These are phyloP conservation scores for Botrytis fabae DNA, from an alignment of 2,329 filamentous ascomycete species.

Conservation along the genomic window DNA sequence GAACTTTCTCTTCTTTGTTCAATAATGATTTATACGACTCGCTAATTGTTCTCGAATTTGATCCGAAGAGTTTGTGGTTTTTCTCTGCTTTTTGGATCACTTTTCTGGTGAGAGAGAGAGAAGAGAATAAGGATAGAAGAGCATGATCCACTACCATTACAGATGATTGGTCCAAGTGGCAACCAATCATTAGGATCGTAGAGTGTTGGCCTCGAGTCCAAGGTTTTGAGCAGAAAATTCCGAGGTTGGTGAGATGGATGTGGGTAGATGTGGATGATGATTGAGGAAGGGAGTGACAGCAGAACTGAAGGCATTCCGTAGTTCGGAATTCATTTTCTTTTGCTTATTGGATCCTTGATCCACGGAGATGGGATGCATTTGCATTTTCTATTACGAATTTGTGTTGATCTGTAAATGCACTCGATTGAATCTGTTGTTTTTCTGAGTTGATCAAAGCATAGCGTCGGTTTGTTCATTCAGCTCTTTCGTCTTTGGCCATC, in stretches of 20 bases:
- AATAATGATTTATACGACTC: background rate
- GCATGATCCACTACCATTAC: background rate
- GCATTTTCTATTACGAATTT: constrained; percentile 15
- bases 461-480: background rate
- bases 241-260: background rate
- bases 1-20: background rate
- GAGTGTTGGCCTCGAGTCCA: constrained; percentile 3
- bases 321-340: constrained; percentile 1
- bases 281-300: background rate
- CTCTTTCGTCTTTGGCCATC: background rate
- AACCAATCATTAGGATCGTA: constrained; percentile 8
- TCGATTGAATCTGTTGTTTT: constrained; percentile 2
- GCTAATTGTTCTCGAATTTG: constrained; percentile 3
- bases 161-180: constrained; percentile 15
- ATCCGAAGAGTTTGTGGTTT: constrained; percentile 13
- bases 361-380: background rate
- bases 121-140: background rate
- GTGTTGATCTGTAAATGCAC: background rate
- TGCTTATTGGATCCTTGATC: constrained; percentile 13
- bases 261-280: background rate
- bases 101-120: background rate
- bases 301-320: constrained; percentile 14
- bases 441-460: background rate
- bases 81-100: background rate
- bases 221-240: background rate